Percentiles rank a stretch among this genome's conserved stretches.
Evolutionary conservation across 2,329 filamentous ascomycete species (phyloP).

Genomic region (Daldinia sp.): DNA sequence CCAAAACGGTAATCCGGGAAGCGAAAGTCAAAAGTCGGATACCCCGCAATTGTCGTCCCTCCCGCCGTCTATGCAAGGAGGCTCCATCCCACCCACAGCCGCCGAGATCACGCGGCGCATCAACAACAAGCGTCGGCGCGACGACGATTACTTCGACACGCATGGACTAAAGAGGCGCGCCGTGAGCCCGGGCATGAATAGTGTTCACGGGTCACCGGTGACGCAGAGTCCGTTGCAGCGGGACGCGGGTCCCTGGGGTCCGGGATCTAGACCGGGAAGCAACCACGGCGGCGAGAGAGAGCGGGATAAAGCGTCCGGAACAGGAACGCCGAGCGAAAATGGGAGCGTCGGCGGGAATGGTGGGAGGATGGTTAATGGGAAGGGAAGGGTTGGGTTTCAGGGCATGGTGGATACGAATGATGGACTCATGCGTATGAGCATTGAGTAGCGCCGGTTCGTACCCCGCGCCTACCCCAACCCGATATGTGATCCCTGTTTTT

Average conservation of each 20-base stretch:
- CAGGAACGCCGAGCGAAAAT: slow-evolving; percentile 61
- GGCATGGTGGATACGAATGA: slow-evolving; percentile 97
- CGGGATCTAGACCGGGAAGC: slow-evolving; percentile 75
- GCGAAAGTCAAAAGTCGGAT: slow-evolving; percentile 47
- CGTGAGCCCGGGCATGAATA: slow-evolving; percentile 84
- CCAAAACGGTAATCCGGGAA: slow-evolving; percentile 45
- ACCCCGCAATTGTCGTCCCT: slow-evolving; percentile 46
- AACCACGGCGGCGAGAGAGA: slow-evolving; percentile 57
- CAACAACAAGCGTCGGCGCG: slow-evolving; percentile 81
- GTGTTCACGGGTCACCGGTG: slow-evolving; percentile 87
- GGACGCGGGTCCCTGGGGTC: slow-evolving; percentile 75
- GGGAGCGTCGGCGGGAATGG: slow-evolving; percentile 49
- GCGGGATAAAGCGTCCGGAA: slow-evolving; percentile 57
- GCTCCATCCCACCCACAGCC: slow-evolving; percentile 64
- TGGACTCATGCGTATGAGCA: slow-evolving; percentile 95
- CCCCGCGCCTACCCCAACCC: too few species aligned
- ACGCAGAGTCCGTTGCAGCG: slow-evolving; percentile 84
- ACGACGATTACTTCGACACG: slow-evolving; percentile 91
- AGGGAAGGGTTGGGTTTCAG: slow-evolving; percentile 79
- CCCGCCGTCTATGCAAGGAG: slow-evolving; percentile 46
- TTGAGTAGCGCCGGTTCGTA: slow-evolving; percentile 67
- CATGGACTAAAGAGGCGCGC: slow-evolving; percentile 89
- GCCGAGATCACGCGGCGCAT: slow-evolving; percentile 81
- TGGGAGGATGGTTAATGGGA: slow-evolving; percentile 58
- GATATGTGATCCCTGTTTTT: too few species aligned